Base-by-base conservation (phyloP, 1,284 basidiomycete species). In the Apiotrichum montevideense region DNA sequence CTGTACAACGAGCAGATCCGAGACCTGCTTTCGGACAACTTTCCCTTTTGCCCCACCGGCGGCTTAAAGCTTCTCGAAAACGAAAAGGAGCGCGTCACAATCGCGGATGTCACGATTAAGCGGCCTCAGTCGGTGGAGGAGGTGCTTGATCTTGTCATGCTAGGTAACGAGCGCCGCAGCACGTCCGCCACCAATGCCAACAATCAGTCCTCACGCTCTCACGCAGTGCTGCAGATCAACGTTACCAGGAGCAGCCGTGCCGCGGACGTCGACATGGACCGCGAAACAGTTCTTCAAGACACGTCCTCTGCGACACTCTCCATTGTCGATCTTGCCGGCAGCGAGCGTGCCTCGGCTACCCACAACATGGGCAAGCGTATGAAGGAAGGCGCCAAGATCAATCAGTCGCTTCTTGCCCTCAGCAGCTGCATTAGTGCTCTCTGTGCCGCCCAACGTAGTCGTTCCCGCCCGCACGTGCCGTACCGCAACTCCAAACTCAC, bases 1-100 rank as follows among this genome's bases (percentile, higher is more conserved):
- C 95, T 98, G 53, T 97, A 97, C 80, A 97, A 97, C 72, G 94
- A 98, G 76, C 90, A 91, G 70, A 97, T 97, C 64, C 87, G 90
- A n/a, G 94, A 98, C 75, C 85, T 98, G 15, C 85, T 98, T 45
- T 78, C 85, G 1, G 89, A 92, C 61, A 66, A 70, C n/a, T 79
- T 81, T 32, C 79, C 83, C 34, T 76, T 77, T 21, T 59, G 64
- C 60, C 84, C 87, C 49, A 83, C 86, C 55, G 89, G 89, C 7
- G 92, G 92, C n/a, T 82, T 94, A 41, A 86, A 87, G 59, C 87
- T 97, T 55, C 85, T 94, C 35, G 93, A 97, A 76, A 91, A 93
- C 78, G 91, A 90, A 76, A 82, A 85, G 13, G 78, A 78, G 51
- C 66, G 74, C 21, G 90, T 97, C 60, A 92, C 90, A 63, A 90